Evolutionary conservation across 371 early-diverging fungal genomes (phyloP).

Genomic region (Mucor racemosus): DNA sequence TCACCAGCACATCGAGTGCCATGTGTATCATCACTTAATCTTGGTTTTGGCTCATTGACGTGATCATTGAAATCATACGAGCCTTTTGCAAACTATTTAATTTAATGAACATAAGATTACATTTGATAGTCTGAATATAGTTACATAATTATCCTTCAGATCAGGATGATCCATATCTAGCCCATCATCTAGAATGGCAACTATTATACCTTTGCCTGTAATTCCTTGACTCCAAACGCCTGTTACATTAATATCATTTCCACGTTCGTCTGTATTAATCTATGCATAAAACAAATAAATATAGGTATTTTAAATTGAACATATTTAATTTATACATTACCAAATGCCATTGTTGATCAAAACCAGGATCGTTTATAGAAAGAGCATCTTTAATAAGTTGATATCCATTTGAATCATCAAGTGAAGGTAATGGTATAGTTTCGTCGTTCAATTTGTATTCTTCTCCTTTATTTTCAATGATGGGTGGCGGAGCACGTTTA

Average conservation of each 20-base stretch:
- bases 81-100: conserved; percentile 71
- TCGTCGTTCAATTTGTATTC: conserved; percentile 19
- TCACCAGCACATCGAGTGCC: conserved; percentile 98
- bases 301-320: neutral
- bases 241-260: conserved; percentile 92
- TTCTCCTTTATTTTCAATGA: conserved; percentile 25
- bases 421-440: conserved; percentile 7
- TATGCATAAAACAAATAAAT: conserved; percentile 27
- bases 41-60: conserved; percentile 76
- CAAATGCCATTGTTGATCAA: conserved; percentile 87
- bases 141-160: conserved; percentile 85
- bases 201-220: conserved; percentile 87
- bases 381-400: conserved; percentile 31
- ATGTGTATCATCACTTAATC: conserved; percentile 82
- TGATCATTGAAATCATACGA: conserved; percentile 95
- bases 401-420: conserved; percentile 13
- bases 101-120: neutral
- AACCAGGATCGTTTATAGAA: conserved; percentile 77
- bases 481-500: conserved; percentile 35
- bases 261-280: conserved; percentile 71
- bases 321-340: conserved; percentile 36
- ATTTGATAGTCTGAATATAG: conserved; percentile 18
- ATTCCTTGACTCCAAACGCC: conserved; percentile 92
- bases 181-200: conserved; percentile 96
- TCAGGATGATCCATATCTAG: conserved; percentile 86